A percentile compares a stretch with the other conserved stretches of the same genome.
phyloP scores from a whole-genome alignment of 2,329 filamentous ascomycete genomes.

The Beauveria medogensis region DNA sequence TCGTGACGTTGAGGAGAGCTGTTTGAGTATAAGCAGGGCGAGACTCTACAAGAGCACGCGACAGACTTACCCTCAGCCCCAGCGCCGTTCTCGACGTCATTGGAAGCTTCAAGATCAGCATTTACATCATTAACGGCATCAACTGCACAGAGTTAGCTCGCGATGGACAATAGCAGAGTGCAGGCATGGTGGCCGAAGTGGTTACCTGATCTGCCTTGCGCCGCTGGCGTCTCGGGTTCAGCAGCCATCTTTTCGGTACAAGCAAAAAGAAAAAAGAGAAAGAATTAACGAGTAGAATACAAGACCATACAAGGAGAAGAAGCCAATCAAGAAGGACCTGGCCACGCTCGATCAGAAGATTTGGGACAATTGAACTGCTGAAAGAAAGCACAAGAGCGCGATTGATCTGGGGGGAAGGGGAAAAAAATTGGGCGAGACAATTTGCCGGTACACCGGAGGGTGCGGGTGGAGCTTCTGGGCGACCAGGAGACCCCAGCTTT shows the following conservation, averaged over 20 bases:
- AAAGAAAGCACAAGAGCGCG: neutral
- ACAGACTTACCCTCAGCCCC: conserved; percentile 26
- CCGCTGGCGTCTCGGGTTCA: neutral
- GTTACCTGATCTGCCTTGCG: conserved; percentile 7
- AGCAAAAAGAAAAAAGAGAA: neutral
- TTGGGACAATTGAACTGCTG: conserved; percentile 8
- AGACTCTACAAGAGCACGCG: conserved; percentile 9
- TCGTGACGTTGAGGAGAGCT: conserved; percentile 56
- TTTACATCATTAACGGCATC: conserved; percentile 19
- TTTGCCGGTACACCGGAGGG: conserved; percentile 5
- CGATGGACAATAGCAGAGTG: neutral
- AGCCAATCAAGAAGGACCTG: neutral
- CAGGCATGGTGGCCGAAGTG: neutral
- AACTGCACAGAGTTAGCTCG: conserved; percentile 14
- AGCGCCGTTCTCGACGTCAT: conserved; percentile 21
- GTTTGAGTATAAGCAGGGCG: conserved; percentile 17
- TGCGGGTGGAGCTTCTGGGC: conserved; percentile 8
- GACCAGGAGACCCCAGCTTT: conserved; percentile 7
- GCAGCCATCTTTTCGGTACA: conserved; percentile 10
- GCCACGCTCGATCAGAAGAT: neutral
- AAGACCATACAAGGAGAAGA: neutral
- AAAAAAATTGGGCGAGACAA: conserved; percentile 10
- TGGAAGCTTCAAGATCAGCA: conserved; percentile 18
- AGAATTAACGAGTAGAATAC: neutral
- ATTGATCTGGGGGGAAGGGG: conserved; percentile 1